Conservation (phyloP, 2,329 filamentous ascomycete species). For the Penicillium sp. region DNA sequence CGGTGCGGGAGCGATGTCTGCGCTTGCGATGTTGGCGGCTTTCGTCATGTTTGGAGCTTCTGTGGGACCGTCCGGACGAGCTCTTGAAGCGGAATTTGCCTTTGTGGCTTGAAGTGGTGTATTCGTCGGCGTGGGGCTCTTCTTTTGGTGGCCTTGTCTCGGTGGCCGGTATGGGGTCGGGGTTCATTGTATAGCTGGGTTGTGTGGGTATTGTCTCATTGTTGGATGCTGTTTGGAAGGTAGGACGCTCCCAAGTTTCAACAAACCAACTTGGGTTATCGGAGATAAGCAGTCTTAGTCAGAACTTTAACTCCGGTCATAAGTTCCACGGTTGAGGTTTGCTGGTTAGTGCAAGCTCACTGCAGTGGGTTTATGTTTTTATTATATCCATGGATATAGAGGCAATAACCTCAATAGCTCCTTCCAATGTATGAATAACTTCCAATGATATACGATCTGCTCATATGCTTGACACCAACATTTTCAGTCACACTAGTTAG, state of each 20-base stretch:
- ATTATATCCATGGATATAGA: too few relatives aligned
- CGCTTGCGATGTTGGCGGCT: conserved; percentile 17
- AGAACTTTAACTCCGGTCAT: background rate
- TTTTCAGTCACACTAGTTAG: too few relatives aligned
- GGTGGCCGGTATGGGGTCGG: background rate
- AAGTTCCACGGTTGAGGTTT: background rate
- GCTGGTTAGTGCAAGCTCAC: too few relatives aligned
- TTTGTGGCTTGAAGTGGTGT: background rate
- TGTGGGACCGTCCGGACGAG: conserved; percentile 9
- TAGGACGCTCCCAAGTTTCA: background rate
- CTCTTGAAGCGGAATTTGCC: conserved; percentile 17
- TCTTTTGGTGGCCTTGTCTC: background rate
- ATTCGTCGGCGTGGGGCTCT: background rate
- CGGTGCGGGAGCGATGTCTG: conserved; percentile 4
- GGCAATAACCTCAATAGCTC: too few relatives aligned
- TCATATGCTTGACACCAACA: too few relatives aligned
- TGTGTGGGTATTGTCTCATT: background rate
- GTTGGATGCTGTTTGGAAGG: background rate
- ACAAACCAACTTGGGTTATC: background rate
- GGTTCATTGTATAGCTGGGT: background rate
- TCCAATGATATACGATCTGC: too few relatives aligned
- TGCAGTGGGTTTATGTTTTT: too few relatives aligned
- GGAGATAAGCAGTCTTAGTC: conserved; percentile 8
- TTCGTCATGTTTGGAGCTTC: conserved; percentile 12
- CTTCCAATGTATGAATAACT: too few relatives aligned